Evolutionary conservation across 257 asterid genomes (phyloP).

Genomic region (Galeopsis tetrahit): DNA sequence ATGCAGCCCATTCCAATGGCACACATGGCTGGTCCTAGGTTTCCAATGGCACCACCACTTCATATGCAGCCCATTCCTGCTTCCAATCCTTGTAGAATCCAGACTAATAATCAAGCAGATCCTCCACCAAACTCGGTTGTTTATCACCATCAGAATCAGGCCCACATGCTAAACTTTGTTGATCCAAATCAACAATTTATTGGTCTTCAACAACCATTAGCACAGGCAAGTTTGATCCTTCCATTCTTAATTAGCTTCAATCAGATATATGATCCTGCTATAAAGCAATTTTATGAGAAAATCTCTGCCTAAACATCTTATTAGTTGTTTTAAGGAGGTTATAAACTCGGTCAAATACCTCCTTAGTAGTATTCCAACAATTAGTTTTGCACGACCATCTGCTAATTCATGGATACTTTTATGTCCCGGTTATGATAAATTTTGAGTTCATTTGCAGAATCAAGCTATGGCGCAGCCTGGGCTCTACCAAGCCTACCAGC

Average conservation of each 20-base stretch:
- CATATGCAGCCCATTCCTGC: constrained; percentile 52
- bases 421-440: neutral
- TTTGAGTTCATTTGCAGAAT: constrained; percentile 48
- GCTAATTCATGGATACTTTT: neutral
- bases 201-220: constrained; percentile 50
- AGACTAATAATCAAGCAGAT: constrained; percentile 50
- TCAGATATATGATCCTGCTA: too few relatives aligned
- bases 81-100: constrained; percentile 53
- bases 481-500: constrained; percentile 46
- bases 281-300: too few relatives aligned
- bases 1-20: constrained; percentile 59
- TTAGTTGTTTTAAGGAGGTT: too few relatives aligned
- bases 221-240: constrained; percentile 53
- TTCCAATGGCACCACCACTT: constrained; percentile 57
- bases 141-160: constrained; percentile 50
- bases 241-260: too few relatives aligned
- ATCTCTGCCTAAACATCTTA: too few relatives aligned
- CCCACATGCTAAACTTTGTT: constrained; percentile 41
- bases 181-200: constrained; percentile 68
- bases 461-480: constrained; percentile 46
- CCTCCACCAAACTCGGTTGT: constrained; percentile 37
- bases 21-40: constrained; percentile 51
- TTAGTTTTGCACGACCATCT: neutral
- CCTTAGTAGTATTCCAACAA: neutral
- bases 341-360: neutral